Evolutionary conservation across 306 rosid genomes (phyloP).

Genomic region (Comarum palustre): DNA sequence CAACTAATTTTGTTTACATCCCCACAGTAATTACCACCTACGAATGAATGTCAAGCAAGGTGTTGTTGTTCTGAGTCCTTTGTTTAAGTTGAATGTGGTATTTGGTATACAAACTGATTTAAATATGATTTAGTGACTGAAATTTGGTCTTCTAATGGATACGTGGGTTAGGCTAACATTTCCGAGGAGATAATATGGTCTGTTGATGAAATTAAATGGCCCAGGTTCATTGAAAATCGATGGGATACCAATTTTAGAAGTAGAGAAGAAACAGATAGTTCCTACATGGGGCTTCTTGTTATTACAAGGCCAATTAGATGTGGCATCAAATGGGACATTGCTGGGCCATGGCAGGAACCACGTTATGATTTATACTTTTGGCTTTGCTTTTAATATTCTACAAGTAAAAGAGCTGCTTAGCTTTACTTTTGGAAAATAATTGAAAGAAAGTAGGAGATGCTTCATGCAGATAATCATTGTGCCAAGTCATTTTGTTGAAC

Average conservation of each 20-base stretch:
- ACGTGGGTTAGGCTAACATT: background rate
- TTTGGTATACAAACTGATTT: background rate
- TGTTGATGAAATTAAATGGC: background rate
- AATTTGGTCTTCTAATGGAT: background rate
- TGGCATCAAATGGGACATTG: background rate
- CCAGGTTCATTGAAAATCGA: background rate
- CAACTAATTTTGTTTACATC: background rate
- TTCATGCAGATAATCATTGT: background rate
- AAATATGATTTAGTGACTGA: background rate
- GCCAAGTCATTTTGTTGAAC: constrained; percentile 8
- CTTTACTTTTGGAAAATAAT: background rate
- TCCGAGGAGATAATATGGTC: background rate
- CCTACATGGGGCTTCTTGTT: background rate
- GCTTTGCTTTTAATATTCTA: background rate
- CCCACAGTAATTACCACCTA: background rate
- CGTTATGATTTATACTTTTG: background rate
- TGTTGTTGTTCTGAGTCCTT: background rate
- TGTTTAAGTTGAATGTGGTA: background rate
- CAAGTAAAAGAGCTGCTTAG: background rate
- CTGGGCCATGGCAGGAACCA: background rate
- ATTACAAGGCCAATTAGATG: background rate
- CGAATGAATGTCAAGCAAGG: background rate
- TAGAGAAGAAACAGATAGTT: background rate
- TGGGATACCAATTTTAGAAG: background rate
- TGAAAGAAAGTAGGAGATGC: background rate